These are phyloP conservation scores for Magnaporthiopsis incrustans DNA, from an alignment of 2,329 filamentous ascomycete genomes.

Conservation along the genomic window DNA sequence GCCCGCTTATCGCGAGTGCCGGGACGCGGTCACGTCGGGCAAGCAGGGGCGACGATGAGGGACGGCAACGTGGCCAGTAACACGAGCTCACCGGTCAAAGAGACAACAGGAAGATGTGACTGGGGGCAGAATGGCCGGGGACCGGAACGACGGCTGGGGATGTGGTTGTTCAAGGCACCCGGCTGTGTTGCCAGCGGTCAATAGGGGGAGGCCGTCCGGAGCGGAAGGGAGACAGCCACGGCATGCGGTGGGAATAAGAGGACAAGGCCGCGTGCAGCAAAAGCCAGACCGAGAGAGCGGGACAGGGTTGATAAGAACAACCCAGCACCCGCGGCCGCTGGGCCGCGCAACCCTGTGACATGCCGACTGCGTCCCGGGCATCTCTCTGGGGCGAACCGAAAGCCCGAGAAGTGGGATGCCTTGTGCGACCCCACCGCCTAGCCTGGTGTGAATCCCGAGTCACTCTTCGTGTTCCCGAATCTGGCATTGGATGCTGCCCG, in stretches of 20 bases:
- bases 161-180: not conserved
- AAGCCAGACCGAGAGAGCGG: not conserved
- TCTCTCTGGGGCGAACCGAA: not conserved
- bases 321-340: not conserved
- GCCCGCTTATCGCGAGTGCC: not conserved
- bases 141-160: too few species aligned
- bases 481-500: too few species aligned
- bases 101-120: too few species aligned
- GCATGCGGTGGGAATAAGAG: not conserved
- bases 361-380: not conserved
- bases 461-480: not conserved
- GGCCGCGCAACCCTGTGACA: not conserved
- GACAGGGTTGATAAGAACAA: not conserved
- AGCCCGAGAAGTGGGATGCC: not conserved
- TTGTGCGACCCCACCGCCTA: not conserved
- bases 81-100: too few species aligned
- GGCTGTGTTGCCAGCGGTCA: not conserved
- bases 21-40: too few species aligned
- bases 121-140: too few species aligned
- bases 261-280: not conserved
- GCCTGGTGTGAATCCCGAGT: not conserved
- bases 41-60: not conserved
- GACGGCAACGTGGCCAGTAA: too few species aligned
- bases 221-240: not conserved
- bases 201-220: not conserved